Evolutionary conservation across 805 yeast genomes (phyloP).

Genomic region (Pichia nakasei): DNA sequence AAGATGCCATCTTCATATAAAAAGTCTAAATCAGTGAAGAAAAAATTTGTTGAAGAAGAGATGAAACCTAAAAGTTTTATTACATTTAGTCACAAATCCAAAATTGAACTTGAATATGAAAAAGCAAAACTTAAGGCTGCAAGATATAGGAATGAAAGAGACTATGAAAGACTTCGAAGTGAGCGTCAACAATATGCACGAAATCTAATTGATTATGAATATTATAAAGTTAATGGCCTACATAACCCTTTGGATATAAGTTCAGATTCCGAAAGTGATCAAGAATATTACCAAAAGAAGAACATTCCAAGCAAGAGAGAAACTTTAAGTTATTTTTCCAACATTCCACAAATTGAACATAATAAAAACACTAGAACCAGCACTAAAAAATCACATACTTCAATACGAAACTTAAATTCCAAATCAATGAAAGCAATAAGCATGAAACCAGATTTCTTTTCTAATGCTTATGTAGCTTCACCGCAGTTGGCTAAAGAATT

Average conservation of each 20-base stretch:
- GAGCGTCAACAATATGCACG: conserved; percentile 1
- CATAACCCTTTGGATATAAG: not conserved
- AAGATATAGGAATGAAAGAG: conserved; percentile 5
- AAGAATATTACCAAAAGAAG: not conserved
- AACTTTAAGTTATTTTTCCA: too few relatives aligned
- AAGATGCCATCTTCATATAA: too few relatives aligned
- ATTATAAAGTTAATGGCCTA: conserved; percentile 10
- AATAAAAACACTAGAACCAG: too few relatives aligned
- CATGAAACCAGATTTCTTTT: not conserved
- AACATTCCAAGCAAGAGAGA: too few relatives aligned
- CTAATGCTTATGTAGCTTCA: not conserved
- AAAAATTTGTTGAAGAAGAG: not conserved
- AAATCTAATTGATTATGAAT: conserved; percentile 9
- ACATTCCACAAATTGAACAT: too few relatives aligned
- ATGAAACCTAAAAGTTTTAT: too few relatives aligned
- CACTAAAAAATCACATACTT: too few relatives aligned
- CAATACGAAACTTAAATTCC: too few relatives aligned
- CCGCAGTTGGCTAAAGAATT: not conserved
- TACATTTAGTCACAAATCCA: not conserved
- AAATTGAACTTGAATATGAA: conserved; percentile 8
- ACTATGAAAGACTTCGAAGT: not conserved
- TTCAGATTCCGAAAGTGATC: not conserved
- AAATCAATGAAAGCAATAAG: not conserved
- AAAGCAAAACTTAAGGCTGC: conserved; percentile 2
- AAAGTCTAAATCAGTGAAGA: too few relatives aligned